A percentile compares a stretch with the other conserved stretches of the same genome.
phyloP scores from a whole-genome alignment of 352 stramenopile species.

The Bremia lactucae region DNA sequence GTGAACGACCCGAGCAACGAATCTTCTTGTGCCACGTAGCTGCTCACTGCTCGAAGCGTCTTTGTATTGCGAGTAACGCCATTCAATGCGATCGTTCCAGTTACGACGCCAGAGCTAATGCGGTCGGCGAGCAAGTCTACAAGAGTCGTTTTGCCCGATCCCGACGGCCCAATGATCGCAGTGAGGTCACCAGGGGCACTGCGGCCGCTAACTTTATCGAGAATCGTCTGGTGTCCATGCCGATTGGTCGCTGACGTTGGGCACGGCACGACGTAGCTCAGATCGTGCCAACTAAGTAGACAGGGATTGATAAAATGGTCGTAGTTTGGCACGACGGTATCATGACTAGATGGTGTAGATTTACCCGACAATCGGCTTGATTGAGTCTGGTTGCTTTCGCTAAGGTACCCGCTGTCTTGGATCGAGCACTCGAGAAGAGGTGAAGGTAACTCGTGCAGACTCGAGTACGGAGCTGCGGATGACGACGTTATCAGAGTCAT shows the following conservation, averaged over 20 bases:
- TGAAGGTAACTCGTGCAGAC: slow-evolving; percentile 12
- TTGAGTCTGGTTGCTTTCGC: slow-evolving; percentile 10
- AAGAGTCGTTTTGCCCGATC: slow-evolving; percentile 45
- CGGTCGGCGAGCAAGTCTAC: slow-evolving; percentile 51
- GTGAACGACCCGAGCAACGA: slow-evolving; percentile 54
- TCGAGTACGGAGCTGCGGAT: slow-evolving; percentile 6
- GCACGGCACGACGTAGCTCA: slow-evolving; percentile 11
- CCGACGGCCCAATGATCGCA: slow-evolving; percentile 49
- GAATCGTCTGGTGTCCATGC: slow-evolving; percentile 24
- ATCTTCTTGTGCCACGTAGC: slow-evolving; percentile 57
- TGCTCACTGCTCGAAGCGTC: slow-evolving; percentile 29
- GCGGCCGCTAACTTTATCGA: slow-evolving; percentile 39
- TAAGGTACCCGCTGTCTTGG: slow-evolving; percentile 15
- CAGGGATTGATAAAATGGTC: slow-evolving; percentile 16
- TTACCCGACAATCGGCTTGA: slow-evolving; percentile 14
- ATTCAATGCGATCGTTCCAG: slow-evolving; percentile 37
- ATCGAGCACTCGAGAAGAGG: slow-evolving; percentile 15
- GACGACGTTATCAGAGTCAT: slow-evolving; percentile 18
- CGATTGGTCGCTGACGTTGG: slow-evolving; percentile 11
- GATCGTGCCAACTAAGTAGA: slow-evolving; percentile 13
- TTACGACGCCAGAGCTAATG: slow-evolving; percentile 28
- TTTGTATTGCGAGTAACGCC: slow-evolving; percentile 19
- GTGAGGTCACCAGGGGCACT: slow-evolving; percentile 41
- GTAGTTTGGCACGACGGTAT: slow-evolving; percentile 12
- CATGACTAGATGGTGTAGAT: slow-evolving; percentile 10